Percentiles rank a stretch among this genome's conserved stretches.
Conservation (phyloP, 768 basidiomycete genomes). For the Tricholoma bakamatsutake region DNA sequence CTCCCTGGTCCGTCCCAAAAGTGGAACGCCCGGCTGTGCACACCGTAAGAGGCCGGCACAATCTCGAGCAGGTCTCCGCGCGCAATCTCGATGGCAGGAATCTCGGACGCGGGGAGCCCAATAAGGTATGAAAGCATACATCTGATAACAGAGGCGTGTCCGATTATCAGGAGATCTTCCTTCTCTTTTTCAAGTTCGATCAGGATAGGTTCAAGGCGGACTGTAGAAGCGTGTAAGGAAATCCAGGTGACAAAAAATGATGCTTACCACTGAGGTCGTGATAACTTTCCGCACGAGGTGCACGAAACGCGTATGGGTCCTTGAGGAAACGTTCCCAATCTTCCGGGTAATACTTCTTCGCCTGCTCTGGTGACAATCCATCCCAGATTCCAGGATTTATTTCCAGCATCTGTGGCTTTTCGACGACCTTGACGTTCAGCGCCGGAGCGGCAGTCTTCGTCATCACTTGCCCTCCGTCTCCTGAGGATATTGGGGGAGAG, state of each 20-base stretch:
- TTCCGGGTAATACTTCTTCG: constrained; percentile 83
- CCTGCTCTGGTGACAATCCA: constrained; percentile 86
- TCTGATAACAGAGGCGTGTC: constrained; percentile 95
- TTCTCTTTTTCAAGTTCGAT: constrained; percentile 93
- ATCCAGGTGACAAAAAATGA: not conserved
- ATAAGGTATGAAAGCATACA: constrained; percentile 92
- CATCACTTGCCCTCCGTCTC: constrained; percentile 5
- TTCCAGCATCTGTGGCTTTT: constrained; percentile 96
- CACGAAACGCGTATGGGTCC: constrained; percentile 90
- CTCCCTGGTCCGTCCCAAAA: constrained; percentile 89
- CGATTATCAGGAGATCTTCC: constrained; percentile 94
- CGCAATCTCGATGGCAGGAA: constrained; percentile 95
- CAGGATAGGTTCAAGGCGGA: constrained; percentile 88
- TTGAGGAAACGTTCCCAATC: constrained; percentile 92
- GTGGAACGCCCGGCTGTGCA: constrained; percentile 84
- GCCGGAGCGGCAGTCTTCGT: constrained; percentile 11
- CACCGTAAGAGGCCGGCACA: constrained; percentile 83
- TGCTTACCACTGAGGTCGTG: constrained; percentile 82
- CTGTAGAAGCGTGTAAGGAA: constrained; percentile 31
- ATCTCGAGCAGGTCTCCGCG: constrained; percentile 96
- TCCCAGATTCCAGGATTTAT: constrained; percentile 99
- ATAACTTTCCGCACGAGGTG: constrained; percentile 93
- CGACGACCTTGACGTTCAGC: constrained; percentile 76
- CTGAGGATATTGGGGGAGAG: constrained; percentile 4
- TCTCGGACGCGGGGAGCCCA: constrained; percentile 91